Conservation (phyloP, 108 stramenopile genomes). For the Pseudonitzschia pungens region DNA sequence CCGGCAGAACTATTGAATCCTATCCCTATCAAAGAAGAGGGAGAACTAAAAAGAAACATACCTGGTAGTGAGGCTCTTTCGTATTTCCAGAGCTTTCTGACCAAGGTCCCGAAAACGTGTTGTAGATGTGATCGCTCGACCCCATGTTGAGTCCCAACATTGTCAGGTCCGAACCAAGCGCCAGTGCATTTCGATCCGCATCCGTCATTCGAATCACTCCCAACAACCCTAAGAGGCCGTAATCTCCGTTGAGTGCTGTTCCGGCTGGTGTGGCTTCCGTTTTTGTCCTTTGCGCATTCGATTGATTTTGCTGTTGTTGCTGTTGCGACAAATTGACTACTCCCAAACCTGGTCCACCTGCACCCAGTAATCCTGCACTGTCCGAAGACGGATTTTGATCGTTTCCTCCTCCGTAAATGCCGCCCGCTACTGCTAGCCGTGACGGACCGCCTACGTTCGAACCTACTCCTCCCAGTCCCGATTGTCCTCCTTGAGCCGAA, state of each 20-base stretch:
- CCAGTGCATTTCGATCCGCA: conserved; percentile 90
- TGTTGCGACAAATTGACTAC: conserved; percentile 21
- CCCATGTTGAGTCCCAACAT: conserved; percentile 94
- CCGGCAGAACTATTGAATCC: not conserved
- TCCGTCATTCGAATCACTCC: conserved; percentile 96
- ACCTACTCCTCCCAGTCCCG: conserved; percentile 16
- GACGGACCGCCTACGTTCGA: conserved; percentile 23
- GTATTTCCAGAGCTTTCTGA: conserved; percentile 75
- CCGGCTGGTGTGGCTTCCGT: conserved; percentile 43
- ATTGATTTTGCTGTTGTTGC: conserved; percentile 33
- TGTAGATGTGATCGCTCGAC: conserved; percentile 88
- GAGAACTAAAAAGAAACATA: conserved; percentile 27
- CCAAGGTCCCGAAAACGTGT: conserved; percentile 94
- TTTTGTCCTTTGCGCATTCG: conserved; percentile 13
- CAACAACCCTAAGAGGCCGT: conserved; percentile 91
- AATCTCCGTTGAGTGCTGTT: conserved; percentile 83
- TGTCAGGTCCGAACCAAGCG: conserved; percentile 95
- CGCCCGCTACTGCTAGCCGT: conserved; percentile 15
- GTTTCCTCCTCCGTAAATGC: conserved; percentile 31
- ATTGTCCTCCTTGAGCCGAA: conserved; percentile 26
- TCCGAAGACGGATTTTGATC: conserved; percentile 36
- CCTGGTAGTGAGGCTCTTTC: conserved; percentile 93
- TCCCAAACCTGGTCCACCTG: conserved; percentile 35
- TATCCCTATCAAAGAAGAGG: not conserved
- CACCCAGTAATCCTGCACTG: conserved; percentile 40